Evolutionary conservation across 768 basidiomycete species (phyloP), one percentile per base, ranked within the genome.

Genomic region (Fistulinella prunicolor): DNA sequence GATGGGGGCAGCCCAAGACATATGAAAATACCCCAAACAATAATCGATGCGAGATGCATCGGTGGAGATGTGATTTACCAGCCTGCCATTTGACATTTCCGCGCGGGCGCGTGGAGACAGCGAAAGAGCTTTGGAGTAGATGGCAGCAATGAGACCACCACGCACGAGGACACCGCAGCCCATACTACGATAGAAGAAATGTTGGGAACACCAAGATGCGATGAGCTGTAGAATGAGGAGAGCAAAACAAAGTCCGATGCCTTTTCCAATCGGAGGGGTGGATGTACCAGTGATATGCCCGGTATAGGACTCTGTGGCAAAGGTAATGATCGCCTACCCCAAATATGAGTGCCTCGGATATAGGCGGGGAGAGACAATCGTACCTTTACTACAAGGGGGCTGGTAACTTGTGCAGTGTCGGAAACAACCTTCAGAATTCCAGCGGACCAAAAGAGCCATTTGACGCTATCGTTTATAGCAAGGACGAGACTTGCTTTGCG

Each of bases 21-120:
- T 84, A 57, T 90, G 88, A 66, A 90, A 86, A 70, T 84, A 88
- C 17, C 83, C 75, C 57, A 80, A 75, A 58, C 85, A 86, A 57
- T 92, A 96, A 62, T 97, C 93, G 61, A 97, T 89, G 19, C 94
- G 80, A 23, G 88, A 92, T 19, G 94, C 83, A 62, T 94, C 92
- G 1, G 89, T 91, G 6, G 89, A 92, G 51, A 98, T 94, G 69
- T 95, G 92, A 55, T 93, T 94, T 53, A 96, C 86, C 10, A 96
- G 78, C 62, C 87, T 87, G 19, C 93, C 94, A 59, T 91, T 96
- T 2, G 89, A 82, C 37, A 94, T 76, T 8, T 80, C 83, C 1
- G 83, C 82, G 7, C 94, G 80, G 6, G 91, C 82, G 36, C 89
- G 84, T 16, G 87, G 79, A 3, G 88, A 86, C 28, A 97, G 76